Conservation (phyloP, 2,329 filamentous ascomycete genomes). For the Lizonia empirigonia region DNA sequence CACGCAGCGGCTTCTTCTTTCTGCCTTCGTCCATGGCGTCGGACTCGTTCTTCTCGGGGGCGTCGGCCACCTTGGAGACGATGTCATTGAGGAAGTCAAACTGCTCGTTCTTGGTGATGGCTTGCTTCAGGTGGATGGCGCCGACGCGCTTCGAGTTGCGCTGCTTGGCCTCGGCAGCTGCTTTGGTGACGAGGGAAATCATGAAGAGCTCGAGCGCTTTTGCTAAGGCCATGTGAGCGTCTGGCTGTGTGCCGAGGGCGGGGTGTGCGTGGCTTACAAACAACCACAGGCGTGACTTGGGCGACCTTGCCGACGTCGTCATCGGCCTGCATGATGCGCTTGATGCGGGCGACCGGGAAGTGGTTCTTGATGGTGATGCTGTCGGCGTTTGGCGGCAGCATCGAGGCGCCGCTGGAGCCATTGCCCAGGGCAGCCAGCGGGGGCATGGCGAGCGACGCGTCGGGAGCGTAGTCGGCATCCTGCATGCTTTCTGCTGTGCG, state of each 20-base stretch:
- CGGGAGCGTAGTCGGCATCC: constrained; percentile 46
- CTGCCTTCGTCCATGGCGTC: constrained; percentile 50
- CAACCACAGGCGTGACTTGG: constrained; percentile 94
- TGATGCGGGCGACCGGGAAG: constrained; percentile 96
- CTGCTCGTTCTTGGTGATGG: constrained; percentile 84
- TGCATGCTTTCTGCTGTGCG: constrained; percentile 38
- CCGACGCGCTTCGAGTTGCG: constrained; percentile 89
- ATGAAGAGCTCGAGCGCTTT: constrained; percentile 98
- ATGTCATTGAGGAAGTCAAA: constrained; percentile 95
- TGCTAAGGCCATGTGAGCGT: constrained; percentile 54
- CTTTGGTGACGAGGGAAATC: constrained; percentile 89
- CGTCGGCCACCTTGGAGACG: constrained; percentile 79
- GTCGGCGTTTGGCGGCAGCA: constrained; percentile 48
- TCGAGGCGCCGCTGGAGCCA: constrained; percentile 30
- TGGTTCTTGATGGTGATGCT: constrained; percentile 85
- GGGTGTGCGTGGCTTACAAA: constrained; percentile 60
- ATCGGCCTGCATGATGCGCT: constrained; percentile 98
- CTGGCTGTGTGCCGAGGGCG: background rate
- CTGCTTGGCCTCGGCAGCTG: constrained; percentile 79
- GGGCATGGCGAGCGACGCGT: constrained; percentile 35
- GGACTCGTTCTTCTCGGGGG: constrained; percentile 58
- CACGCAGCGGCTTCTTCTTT: constrained; percentile 51
- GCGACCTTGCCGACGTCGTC: constrained; percentile 98
- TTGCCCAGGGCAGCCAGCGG: constrained; percentile 28
- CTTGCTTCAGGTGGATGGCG: constrained; percentile 87